Percentiles rank a stretch among this genome's conserved stretches.
phyloP scores from a whole-genome alignment of 2,329 filamentous ascomycete species.

The Monosporascus cannonballus region DNA sequence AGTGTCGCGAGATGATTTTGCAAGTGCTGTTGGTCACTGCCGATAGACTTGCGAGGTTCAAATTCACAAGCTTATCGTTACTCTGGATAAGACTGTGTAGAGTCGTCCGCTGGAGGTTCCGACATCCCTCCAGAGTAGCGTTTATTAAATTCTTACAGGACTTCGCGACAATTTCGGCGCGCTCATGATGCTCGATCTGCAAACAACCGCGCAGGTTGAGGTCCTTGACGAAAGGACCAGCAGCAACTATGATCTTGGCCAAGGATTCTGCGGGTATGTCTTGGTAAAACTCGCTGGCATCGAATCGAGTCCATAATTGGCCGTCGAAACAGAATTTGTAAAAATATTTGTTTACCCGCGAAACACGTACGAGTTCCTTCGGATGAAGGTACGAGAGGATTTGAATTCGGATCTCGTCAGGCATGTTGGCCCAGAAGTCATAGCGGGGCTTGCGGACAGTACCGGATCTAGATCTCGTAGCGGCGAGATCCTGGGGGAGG shows the following conservation, averaged over 20 bases:
- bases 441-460: conserved; percentile 32
- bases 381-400: conserved; percentile 72
- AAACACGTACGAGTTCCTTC: conserved; percentile 73
- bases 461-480: conserved; percentile 27
- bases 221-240: conserved; percentile 85
- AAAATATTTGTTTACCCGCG: conserved; percentile 72
- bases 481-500: conserved; percentile 57
- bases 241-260: conserved; percentile 75
- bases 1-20: conserved; percentile 77
- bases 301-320: conserved; percentile 82
- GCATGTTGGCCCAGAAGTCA: conserved; percentile 76
- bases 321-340: conserved; percentile 86
- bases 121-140: conserved; percentile 83
- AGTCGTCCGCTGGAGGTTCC: conserved; percentile 72
- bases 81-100: conserved; percentile 69
- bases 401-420: conserved; percentile 72
- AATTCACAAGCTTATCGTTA: conserved; percentile 71
- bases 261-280: conserved; percentile 80
- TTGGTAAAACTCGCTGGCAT: conserved; percentile 80
- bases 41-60: conserved; percentile 79
- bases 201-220: conserved; percentile 88
- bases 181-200: conserved; percentile 78
- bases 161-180: conserved; percentile 69
- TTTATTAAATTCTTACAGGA: conserved; percentile 82
- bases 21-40: conserved; percentile 79